A percentile compares a stretch with the other conserved stretches of the same genome.
Evolutionary conservation across 805 yeast genomes (phyloP).

Genomic region (Wickerhamiella occidentalis): DNA sequence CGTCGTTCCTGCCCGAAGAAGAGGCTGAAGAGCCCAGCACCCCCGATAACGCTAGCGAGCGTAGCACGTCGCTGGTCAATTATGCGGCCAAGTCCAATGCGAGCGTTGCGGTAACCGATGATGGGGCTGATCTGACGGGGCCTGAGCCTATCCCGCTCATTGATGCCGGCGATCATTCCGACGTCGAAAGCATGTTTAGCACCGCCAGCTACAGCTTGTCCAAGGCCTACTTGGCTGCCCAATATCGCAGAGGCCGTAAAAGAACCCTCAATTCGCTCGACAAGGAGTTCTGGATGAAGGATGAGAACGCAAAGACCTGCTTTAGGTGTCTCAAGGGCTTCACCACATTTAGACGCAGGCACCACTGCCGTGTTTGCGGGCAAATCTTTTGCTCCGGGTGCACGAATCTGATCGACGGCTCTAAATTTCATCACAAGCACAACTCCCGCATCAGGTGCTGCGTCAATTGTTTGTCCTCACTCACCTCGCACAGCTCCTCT

Average conservation of each 20-base stretch:
- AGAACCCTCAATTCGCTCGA: conserved; percentile 32
- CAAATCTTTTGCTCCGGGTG: conserved; percentile 85
- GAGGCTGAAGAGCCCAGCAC: neutral
- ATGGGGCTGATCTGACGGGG: conserved; percentile 15
- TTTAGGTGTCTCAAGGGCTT: conserved; percentile 70
- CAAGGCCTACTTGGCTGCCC: conserved; percentile 21
- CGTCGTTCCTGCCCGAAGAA: conserved; percentile 15
- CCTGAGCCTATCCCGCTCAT: conserved; percentile 10
- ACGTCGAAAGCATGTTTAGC: conserved; percentile 20
- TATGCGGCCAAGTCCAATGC: conserved; percentile 6
- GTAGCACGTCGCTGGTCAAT: conserved; percentile 9
- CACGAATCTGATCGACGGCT: conserved; percentile 58
- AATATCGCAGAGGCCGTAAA: conserved; percentile 18
- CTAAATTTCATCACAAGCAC: conserved; percentile 35
- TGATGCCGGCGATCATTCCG: conserved; percentile 11
- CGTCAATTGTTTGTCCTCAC: conserved; percentile 18
- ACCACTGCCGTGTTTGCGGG: conserved; percentile 93
- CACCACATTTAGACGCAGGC: conserved; percentile 68
- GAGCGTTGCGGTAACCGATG: conserved; percentile 15
- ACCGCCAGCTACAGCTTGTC: conserved; percentile 18
- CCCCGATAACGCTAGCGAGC: neutral
- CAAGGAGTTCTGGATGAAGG: conserved; percentile 91
- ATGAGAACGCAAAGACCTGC: conserved; percentile 81
- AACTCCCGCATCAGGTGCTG: conserved; percentile 19
- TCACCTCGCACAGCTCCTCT: conserved; percentile 14